Evolutionary conservation across 306 rosid species (phyloP).

Genomic region (Trifolium repens): DNA sequence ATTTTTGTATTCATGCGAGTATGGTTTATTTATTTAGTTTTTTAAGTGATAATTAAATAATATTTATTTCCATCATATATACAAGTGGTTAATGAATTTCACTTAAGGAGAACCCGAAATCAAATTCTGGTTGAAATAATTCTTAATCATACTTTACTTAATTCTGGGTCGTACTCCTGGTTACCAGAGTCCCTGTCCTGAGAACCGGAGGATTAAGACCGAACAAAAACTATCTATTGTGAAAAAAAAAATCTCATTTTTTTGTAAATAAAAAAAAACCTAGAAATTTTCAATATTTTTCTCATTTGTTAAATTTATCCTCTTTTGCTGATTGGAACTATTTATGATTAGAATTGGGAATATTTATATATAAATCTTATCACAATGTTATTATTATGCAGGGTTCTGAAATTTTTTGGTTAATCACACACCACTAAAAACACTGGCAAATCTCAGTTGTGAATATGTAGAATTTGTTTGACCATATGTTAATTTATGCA

Average conservation of each 20-base stretch:
- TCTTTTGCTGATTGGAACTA: constrained; percentile 13
- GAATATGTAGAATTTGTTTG: constrained; percentile 11
- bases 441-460: too few species aligned
- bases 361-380: constrained; percentile 16
- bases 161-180: too few species aligned
- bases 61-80: not conserved
- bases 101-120: not conserved
- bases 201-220: too few species aligned
- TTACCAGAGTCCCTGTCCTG: too few species aligned
- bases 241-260: not conserved
- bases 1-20: not conserved
- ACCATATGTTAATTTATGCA: constrained; percentile 21
- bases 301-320: not conserved
- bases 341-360: constrained; percentile 11
- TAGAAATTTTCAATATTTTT: not conserved
- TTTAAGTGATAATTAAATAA: not conserved
- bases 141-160: too few species aligned
- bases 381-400: not conserved
- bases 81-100: too few species aligned
- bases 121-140: not conserved
- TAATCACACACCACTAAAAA: constrained; percentile 13
- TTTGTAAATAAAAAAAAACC: not conserved
- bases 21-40: too few species aligned
- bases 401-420: constrained; percentile 16
- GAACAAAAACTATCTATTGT: too few species aligned